Conservation (phyloP, 2,329 filamentous ascomycete species). For the Pyrenophora tritici-repentis region DNA sequence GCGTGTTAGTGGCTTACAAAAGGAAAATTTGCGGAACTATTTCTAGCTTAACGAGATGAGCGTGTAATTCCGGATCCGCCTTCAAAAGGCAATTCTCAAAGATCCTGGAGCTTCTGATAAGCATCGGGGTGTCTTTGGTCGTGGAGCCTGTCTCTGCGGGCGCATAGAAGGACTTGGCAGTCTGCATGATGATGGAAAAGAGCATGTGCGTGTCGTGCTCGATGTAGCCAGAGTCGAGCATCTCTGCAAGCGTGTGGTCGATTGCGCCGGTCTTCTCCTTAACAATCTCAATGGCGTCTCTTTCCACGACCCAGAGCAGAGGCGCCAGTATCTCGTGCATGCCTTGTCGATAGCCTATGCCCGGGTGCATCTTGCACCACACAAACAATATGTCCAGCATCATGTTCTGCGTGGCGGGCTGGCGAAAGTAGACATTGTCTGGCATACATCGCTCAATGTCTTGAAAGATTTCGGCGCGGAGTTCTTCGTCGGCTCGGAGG, state of each 20-base stretch:
- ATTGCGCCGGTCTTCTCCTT: conserved; percentile 31
- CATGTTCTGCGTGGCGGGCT: conserved; percentile 75
- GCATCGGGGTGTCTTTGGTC: conserved; percentile 68
- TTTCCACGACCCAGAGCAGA: conserved; percentile 80
- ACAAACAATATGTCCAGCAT: conserved; percentile 91
- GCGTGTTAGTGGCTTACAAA: conserved; percentile 64
- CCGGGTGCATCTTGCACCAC: conserved; percentile 89
- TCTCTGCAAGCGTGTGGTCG: conserved; percentile 42
- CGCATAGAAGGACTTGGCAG: conserved; percentile 85
- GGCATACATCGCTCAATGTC: conserved; percentile 91
- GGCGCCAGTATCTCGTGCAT: conserved; percentile 97
- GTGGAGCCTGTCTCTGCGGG: conserved; percentile 52
- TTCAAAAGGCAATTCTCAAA: conserved; percentile 80
- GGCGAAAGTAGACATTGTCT: conserved; percentile 87
- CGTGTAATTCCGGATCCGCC: conserved; percentile 80
- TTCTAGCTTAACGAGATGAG: conserved; percentile 80
- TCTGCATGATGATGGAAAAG: conserved; percentile 86
- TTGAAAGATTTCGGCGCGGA: conserved; percentile 87
- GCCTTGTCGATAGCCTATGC: conserved; percentile 90
- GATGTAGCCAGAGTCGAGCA: conserved; percentile 73
- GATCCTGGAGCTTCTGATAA: conserved; percentile 83
- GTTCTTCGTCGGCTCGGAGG: conserved; percentile 80
- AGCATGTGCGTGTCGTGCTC: conserved; percentile 91
- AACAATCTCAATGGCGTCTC: conserved; percentile 71
- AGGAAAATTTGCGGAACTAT: conserved; percentile 96